phyloP scores from a whole-genome alignment of 2,329 filamentous ascomycete genomes.

The Kalmusia sp. region DNA sequence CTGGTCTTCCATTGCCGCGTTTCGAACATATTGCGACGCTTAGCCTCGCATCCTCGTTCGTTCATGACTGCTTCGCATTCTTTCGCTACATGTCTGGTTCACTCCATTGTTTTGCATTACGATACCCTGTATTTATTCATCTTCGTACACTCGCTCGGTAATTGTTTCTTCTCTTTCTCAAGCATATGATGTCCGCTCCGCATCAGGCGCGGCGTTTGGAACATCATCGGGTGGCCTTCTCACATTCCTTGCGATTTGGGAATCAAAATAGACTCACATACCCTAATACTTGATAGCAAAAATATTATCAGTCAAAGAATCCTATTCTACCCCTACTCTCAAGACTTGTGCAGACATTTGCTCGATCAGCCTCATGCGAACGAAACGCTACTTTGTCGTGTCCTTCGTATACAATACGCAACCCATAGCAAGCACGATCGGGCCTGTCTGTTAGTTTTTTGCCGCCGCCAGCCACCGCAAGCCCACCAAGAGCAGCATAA shows the following conservation, averaged over 20 bases:
- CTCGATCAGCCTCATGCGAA: neutral
- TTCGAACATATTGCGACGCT: constrained; percentile 16
- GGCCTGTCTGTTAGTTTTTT: neutral
- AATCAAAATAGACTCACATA: constrained; percentile 21
- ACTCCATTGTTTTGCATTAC: constrained; percentile 5
- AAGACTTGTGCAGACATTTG: neutral
- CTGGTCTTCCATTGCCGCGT: constrained; percentile 12
- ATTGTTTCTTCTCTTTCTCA: neutral
- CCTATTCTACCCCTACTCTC: neutral
- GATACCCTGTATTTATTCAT: constrained; percentile 11
- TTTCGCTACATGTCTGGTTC: constrained; percentile 4
- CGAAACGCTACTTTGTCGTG: neutral
- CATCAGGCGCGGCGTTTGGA: constrained; percentile 13
- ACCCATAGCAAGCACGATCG: neutral
- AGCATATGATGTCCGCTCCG: neutral
- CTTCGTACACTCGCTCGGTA: constrained; percentile 5
- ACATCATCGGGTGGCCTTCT: neutral
- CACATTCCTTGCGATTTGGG: neutral
- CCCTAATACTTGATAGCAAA: constrained; percentile 12
- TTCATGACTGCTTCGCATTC: neutral
- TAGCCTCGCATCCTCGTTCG: constrained; percentile 2
- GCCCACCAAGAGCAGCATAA: neutral
- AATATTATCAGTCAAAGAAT: constrained; percentile 1
- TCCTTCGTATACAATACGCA: neutral
- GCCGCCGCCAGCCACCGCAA: constrained; percentile 1